Conservation (phyloP, 2,329 filamentous ascomycete species). For the Alternaria conjuncta region DNA sequence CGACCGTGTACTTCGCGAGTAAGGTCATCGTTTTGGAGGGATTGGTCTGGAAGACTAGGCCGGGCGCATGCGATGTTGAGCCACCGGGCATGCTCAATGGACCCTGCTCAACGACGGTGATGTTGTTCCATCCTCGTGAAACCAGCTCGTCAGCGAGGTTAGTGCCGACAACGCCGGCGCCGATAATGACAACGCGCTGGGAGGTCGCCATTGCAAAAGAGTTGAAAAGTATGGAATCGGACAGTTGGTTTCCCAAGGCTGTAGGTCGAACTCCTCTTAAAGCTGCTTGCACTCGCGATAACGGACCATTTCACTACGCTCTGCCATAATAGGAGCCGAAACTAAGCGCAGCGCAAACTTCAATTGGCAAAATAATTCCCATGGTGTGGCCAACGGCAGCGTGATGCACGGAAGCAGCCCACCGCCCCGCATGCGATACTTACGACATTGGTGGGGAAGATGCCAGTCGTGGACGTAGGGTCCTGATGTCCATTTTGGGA, state of each 20-base stretch:
- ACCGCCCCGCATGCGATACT: conserved; percentile 32
- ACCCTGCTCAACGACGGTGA: conserved; percentile 70
- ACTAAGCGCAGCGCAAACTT: conserved; percentile 31
- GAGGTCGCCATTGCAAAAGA: conserved; percentile 31
- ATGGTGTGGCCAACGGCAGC: conserved; percentile 19
- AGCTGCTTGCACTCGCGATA: conserved; percentile 26
- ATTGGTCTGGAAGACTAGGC: conserved; percentile 69
- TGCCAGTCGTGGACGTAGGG: conserved; percentile 33
- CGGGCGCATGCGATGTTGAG: conserved; percentile 70
- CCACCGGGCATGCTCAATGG: conserved; percentile 68
- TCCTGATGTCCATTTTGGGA: conserved; percentile 34
- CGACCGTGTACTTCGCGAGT: conserved; percentile 67
- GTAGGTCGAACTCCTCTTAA: conserved; percentile 18
- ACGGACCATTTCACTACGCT: conserved; percentile 24
- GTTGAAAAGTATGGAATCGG: neutral
- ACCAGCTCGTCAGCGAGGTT: conserved; percentile 70
- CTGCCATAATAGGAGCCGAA: conserved; percentile 23
- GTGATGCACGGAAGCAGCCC: conserved; percentile 7
- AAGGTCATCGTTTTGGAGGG: conserved; percentile 63
- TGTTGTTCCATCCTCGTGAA: conserved; percentile 66
- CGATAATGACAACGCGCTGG: conserved; percentile 54
- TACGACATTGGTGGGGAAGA: conserved; percentile 37
- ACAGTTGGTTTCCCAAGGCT: neutral
- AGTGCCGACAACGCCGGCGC: conserved; percentile 68
- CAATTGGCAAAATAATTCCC: conserved; percentile 33